Conservation (phyloP, 2,329 filamentous ascomycete species). For the Neospermospora avenae region DNA sequence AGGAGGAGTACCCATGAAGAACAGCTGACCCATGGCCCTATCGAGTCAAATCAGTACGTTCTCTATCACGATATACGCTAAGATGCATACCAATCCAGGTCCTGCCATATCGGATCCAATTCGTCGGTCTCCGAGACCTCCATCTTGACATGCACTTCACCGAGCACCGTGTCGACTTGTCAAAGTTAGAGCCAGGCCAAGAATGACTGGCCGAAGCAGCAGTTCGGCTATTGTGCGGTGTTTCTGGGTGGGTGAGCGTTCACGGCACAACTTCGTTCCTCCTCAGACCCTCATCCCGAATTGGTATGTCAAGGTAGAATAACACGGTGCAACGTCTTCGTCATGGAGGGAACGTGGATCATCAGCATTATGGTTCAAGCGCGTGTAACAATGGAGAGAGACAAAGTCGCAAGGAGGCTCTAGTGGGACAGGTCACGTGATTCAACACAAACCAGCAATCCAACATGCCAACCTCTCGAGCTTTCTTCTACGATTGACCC, state of each 20-base stretch:
- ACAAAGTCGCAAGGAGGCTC: not conserved
- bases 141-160: conserved; percentile 32
- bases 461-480: not conserved
- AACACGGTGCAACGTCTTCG: conserved; percentile 17
- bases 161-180: conserved; percentile 13
- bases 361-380: conserved; percentile 10
- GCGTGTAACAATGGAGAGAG: conserved; percentile 2
- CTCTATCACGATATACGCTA: conserved; percentile 2
- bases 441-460: not conserved
- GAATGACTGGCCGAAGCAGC: conserved; percentile 19
- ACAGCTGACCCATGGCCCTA: conserved; percentile 71
- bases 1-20: conserved; percentile 57
- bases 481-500: not conserved
- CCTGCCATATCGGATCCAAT: conserved; percentile 33
- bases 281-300: conserved; percentile 5
- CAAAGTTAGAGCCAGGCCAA: not conserved
- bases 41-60: conserved; percentile 17
- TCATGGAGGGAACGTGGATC: conserved; percentile 7
- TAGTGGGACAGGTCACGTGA: not conserved
- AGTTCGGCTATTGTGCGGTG: conserved; percentile 22
- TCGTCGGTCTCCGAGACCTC: conserved; percentile 50
- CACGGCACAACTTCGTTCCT: conserved; percentile 26
- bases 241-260: conserved; percentile 11
- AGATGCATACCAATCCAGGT: conserved; percentile 32
- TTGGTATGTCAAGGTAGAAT: conserved; percentile 16